Conservation (phyloP, 768 basidiomycete species). For the Leucosporidium scottii region DNA sequence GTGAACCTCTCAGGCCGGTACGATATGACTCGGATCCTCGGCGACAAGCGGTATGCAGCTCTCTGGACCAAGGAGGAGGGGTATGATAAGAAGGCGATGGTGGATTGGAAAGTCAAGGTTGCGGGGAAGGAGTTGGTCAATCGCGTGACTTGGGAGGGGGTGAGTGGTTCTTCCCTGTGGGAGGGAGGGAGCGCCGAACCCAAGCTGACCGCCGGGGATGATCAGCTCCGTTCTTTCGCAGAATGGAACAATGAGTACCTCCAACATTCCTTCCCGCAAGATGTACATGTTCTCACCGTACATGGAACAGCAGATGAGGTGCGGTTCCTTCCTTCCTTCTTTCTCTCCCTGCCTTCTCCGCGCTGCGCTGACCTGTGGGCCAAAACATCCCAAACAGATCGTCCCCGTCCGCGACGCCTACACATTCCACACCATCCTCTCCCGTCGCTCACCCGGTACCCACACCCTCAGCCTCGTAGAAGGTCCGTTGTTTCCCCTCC, state of each 20-base stretch:
- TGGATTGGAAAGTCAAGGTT: constrained; percentile 1
- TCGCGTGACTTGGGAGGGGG: neutral
- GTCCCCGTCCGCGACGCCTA: neutral
- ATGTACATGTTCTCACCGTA: neutral
- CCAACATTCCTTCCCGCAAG: neutral
- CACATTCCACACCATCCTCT: neutral
- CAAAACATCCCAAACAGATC: neutral
- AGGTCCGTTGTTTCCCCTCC: neutral
- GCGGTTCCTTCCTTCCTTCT: neutral
- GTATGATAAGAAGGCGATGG: neutral
- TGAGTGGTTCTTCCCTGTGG: neutral
- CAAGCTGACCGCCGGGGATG: too few species aligned
- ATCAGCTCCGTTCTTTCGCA: neutral
- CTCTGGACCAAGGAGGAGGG: neutral
- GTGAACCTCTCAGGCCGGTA: neutral
- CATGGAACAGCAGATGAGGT: neutral
- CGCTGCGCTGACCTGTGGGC: neutral
- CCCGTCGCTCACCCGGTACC: neutral
- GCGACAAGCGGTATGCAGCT: neutral
- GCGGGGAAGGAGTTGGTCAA: neutral
- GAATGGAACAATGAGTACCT: constrained; percentile 2
- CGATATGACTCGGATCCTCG: neutral
- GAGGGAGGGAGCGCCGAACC: too few species aligned
- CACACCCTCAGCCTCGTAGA: neutral
- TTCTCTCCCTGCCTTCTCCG: neutral